These are phyloP conservation scores for Pachysolen tannophilus DNA, from an alignment of 805 yeast species.

Conservation along the genomic window DNA sequence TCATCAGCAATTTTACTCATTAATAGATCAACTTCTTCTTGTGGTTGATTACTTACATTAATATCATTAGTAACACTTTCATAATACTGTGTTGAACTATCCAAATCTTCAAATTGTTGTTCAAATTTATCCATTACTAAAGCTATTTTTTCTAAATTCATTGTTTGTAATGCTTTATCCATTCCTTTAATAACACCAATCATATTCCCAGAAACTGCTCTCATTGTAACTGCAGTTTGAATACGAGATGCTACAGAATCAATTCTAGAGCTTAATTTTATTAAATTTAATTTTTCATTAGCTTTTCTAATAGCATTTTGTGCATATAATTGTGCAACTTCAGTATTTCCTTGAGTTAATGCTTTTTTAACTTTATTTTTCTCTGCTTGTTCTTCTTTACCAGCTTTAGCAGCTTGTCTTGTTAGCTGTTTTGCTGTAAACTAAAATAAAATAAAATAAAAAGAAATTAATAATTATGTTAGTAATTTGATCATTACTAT, in stretches of 20 bases:
- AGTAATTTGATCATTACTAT: neutral
- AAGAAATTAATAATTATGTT: no score
- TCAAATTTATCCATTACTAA: slow-evolving; percentile 97
- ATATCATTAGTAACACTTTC: slow-evolving; percentile 85
- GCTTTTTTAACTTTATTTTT: slow-evolving; percentile 88
- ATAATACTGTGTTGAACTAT: slow-evolving; percentile 87
- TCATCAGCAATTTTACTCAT: slow-evolving; percentile 94
- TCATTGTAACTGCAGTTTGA: slow-evolving; percentile 97
- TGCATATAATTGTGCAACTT: slow-evolving; percentile 90
- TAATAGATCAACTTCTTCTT: slow-evolving; percentile 86
- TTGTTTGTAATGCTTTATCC: slow-evolving; percentile 92
- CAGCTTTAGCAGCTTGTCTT: slow-evolving; percentile 84
- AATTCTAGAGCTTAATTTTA: slow-evolving; percentile 78
- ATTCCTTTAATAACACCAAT: slow-evolving; percentile 86
- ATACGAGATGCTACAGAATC: slow-evolving; percentile 96
- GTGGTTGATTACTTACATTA: slow-evolving; percentile 85
- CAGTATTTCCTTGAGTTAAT: slow-evolving; percentile 74
- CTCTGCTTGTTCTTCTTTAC: slow-evolving; percentile 83
- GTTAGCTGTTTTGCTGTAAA: slow-evolving; percentile 92
- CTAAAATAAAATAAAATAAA: slow-evolving; percentile 23
- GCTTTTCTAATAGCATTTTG: slow-evolving; percentile 92
- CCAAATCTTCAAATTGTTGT: slow-evolving; percentile 90
- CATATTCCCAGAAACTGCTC: slow-evolving; percentile 92
- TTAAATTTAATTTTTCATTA: slow-evolving; percentile 74
- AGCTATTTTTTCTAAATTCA: slow-evolving; percentile 91